A percentile compares a stretch with the other conserved stretches of the same genome.
Evolutionary conservation across 768 basidiomycete genomes (phyloP).

Genomic region (Agaricus sinodeliciosus): DNA sequence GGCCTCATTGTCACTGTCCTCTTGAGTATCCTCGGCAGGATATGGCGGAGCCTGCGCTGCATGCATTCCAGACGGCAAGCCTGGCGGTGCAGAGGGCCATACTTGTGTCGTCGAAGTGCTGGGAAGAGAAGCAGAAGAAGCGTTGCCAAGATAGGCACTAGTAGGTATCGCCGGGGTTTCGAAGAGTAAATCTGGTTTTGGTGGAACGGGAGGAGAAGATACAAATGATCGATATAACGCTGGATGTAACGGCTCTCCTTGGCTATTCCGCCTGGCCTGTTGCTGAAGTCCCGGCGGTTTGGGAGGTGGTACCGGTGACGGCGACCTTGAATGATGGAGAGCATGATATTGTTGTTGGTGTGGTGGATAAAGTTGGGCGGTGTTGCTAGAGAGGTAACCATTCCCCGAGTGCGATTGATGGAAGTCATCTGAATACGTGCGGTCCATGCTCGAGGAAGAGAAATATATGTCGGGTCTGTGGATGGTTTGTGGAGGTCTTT

Average conservation of each 20-base stretch:
- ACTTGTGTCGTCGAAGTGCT: slow-evolving; percentile 7
- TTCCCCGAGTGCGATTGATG: slow-evolving; percentile 11
- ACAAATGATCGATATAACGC: slow-evolving; percentile 5
- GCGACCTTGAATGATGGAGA: slow-evolving; percentile 21
- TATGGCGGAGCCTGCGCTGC: no score
- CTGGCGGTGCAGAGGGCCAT: slow-evolving; percentile 13
- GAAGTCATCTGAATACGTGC: background rate
- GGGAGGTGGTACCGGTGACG: background rate
- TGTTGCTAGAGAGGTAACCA: slow-evolving; percentile 10
- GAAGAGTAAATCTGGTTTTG: slow-evolving; percentile 9
- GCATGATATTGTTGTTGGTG: slow-evolving; percentile 25
- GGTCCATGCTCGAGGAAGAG: slow-evolving; percentile 2
- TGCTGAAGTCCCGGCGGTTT: slow-evolving; percentile 10
- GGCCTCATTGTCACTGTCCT: slow-evolving; percentile 29
- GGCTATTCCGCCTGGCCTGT: background rate
- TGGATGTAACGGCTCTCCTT: slow-evolving; percentile 1
- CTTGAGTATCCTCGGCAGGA: background rate
- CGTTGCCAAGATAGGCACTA: slow-evolving; percentile 8
- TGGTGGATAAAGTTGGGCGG: slow-evolving; percentile 26
- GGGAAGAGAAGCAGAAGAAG: slow-evolving; percentile 9
- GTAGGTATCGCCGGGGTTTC: slow-evolving; percentile 6
- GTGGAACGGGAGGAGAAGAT: slow-evolving; percentile 16
- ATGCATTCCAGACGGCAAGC: background rate
- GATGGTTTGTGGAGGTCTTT: slow-evolving; percentile 22
- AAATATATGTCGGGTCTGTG: slow-evolving; percentile 27